Evolutionary conservation across 805 yeast genomes (phyloP), one percentile per base, ranked within the genome.

Genomic region (Spathaspora boniae): DNA sequence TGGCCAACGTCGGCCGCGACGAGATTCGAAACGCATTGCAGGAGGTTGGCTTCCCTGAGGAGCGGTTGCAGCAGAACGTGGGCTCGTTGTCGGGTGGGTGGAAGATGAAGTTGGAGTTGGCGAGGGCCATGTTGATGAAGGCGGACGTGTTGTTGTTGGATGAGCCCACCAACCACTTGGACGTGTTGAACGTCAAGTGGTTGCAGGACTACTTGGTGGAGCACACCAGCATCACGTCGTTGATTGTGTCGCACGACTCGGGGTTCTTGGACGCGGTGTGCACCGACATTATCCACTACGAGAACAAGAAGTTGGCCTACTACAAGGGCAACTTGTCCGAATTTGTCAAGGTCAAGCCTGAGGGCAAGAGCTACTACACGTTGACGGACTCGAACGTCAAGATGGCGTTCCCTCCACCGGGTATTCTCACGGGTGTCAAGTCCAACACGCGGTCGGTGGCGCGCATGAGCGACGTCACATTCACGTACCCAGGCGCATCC

Each of bases 371-470:
- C 3, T 91, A 91, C 64, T 91, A 91, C 60, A 89, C 97, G 12
- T 76, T 91, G 58, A 81, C 95, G 22, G 98, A 91, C 60, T 78
- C 93, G 18, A 84, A 84, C 50, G 93, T 91, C 39, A 86, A 89
- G 65, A 91, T 91, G 97, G 87, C 87, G 18, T 93, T 91, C 86
- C 98, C 98, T 50, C 91, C 96, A 7, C 97, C 98, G 41, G 98
- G 98, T 51, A 83, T 93, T 46, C 72, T 93, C 51, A 82, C 96
- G n/a, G 98, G 98, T 63, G 97, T 91, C 35, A 85, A 89, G 62
- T 88, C 97, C 25, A 85, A 76, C 59, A 88, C 98, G 4, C 80
- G 96, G 59, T 86, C 98, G 39, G 95, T 91, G 56, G 94, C 94
- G 7, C 76, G 91, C 47, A 75, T 93, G 82, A 54, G 81, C 21